Evolutionary conservation across 2,329 filamentous ascomycete genomes (phyloP).

Genomic region (Phoma herbarum): DNA sequence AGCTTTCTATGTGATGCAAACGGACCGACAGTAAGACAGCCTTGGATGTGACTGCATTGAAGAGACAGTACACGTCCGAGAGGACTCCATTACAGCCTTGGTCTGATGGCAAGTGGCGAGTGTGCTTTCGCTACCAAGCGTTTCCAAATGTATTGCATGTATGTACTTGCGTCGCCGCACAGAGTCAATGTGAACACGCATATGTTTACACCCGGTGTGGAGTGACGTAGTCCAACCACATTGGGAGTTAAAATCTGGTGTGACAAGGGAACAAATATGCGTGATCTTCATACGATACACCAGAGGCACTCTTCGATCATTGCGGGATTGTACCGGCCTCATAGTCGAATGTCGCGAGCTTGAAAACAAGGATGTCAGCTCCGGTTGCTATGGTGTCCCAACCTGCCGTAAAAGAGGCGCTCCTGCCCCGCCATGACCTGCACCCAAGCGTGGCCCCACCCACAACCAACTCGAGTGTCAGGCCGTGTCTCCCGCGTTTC

Average conservation of each 20-base stretch:
- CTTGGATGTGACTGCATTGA: not conserved
- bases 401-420: slow-evolving; percentile 18
- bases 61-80: not conserved
- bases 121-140: no score
- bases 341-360: not conserved
- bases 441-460: slow-evolving; percentile 31
- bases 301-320: not conserved
- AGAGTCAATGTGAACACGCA: not conserved
- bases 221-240: not conserved
- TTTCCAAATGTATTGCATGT: not conserved
- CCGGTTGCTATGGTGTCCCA: slow-evolving; percentile 35
- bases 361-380: slow-evolving; percentile 7
- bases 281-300: not conserved
- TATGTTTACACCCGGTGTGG: not conserved
- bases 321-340: not conserved
- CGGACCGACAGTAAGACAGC: not conserved
- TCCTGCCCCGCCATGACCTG: slow-evolving; percentile 25
- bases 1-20: not conserved
- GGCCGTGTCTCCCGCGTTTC: slow-evolving; percentile 28
- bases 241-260: not conserved
- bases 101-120: no score
- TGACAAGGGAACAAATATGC: not conserved
- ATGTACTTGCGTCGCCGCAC: not conserved
- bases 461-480: slow-evolving; percentile 34
- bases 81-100: not conserved